phyloP scores from a whole-genome alignment of 2,329 filamentous ascomycete species.

The Mycogone perniciosa region DNA sequence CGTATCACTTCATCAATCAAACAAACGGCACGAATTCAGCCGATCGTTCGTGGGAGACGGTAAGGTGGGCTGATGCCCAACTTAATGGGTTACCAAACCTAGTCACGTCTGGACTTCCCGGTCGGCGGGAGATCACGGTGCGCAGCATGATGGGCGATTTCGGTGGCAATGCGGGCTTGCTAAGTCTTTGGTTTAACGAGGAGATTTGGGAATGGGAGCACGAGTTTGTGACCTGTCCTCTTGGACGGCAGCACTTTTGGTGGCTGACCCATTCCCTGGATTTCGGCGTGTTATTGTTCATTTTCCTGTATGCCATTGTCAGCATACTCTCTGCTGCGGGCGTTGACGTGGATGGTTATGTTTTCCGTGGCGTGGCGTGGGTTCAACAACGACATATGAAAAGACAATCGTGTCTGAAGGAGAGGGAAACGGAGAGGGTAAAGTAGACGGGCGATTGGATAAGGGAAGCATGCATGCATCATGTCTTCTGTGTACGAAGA shows the following conservation, averaged over 20 bases:
- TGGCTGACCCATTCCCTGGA: conserved; percentile 81
- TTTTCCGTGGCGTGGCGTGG: conserved; percentile 17
- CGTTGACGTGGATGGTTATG: conserved; percentile 29
- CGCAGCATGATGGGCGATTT: conserved; percentile 98
- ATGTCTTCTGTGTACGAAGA: not conserved
- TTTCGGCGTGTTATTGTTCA: conserved; percentile 37
- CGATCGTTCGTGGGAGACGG: conserved; percentile 45
- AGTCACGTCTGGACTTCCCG: conserved; percentile 41
- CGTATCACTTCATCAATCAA: conserved; percentile 73
- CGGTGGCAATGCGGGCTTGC: conserved; percentile 80
- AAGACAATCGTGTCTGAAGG: conserved; percentile 2
- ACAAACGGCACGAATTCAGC: conserved; percentile 34
- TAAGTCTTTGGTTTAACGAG: conserved; percentile 85
- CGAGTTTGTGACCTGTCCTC: conserved; percentile 69
- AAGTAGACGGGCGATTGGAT: conserved; percentile 19
- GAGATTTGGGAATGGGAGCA: conserved; percentile 69
- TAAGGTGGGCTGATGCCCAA: conserved; percentile 41
- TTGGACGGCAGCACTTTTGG: conserved; percentile 89
- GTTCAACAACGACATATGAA: conserved; percentile 10
- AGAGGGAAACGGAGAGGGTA: conserved; percentile 15
- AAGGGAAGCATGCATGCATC: conserved; percentile 8
- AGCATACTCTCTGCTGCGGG: conserved; percentile 23
- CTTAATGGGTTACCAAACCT: conserved; percentile 30
- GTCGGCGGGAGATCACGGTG: conserved; percentile 83
- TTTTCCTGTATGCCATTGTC: conserved; percentile 22